Evolutionary conservation across 495 filamentous ascomycete species (phyloP).

Genomic region (Daldinia concentrica): DNA sequence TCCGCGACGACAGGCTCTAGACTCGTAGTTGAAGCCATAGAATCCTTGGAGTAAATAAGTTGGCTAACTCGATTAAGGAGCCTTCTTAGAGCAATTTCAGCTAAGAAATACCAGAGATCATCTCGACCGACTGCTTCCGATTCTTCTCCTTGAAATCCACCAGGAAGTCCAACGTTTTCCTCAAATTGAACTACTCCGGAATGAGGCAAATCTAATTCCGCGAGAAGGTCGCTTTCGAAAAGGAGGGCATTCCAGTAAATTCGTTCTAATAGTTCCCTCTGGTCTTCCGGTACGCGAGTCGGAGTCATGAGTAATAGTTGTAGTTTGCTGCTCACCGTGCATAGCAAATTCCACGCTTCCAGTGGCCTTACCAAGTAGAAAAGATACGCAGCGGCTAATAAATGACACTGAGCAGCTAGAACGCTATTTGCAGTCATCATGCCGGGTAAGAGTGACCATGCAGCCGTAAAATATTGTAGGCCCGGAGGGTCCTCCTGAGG

Average conservation of each 20-base stretch:
- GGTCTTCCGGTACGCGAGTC: conserved; percentile 71
- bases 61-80: conserved; percentile 82
- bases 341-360: conserved; percentile 83
- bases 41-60: conserved; percentile 80
- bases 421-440: conserved; percentile 83
- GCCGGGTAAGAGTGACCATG: conserved; percentile 77
- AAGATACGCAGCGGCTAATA: conserved; percentile 80
- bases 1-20: conserved; percentile 80
- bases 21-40: conserved; percentile 70
- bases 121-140: conserved; percentile 72
- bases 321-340: conserved; percentile 80
- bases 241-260: conserved; percentile 87
- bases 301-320: conserved; percentile 78
- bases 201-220: conserved; percentile 82
- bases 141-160: conserved; percentile 76
- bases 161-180: conserved; percentile 79
- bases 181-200: conserved; percentile 83
- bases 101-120: conserved; percentile 85
- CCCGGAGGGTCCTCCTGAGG: conserved; percentile 77
- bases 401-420: conserved; percentile 78
- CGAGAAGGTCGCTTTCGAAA: conserved; percentile 82
- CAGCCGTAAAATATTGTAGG: conserved; percentile 81
- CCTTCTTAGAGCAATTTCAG: conserved; percentile 79
- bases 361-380: conserved; percentile 83
- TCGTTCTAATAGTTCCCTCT: conserved; percentile 75